A percentile compares a stretch with the other conserved stretches of the same genome.
These are phyloP conservation scores for Diutina neorugosa DNA, from an alignment of 1,139 yeast species.

Conservation along the genomic window DNA sequence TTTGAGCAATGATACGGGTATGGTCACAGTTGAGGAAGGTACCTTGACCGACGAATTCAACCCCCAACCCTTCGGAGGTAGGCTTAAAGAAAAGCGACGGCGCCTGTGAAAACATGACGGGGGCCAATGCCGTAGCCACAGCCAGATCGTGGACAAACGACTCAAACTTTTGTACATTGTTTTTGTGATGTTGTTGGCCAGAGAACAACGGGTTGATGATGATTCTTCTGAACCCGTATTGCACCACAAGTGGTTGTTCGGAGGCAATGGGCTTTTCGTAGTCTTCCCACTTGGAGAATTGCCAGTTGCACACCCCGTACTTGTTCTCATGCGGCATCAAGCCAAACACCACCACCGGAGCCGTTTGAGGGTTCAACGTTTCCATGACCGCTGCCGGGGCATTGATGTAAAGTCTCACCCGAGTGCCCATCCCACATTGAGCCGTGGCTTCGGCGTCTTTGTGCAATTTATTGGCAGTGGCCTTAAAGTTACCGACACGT, in stretches of 20 bases:
- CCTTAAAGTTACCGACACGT: constrained; percentile 66
- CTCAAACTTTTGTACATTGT: constrained; percentile 81
- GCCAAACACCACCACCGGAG: constrained; percentile 58
- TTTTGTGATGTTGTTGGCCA: constrained; percentile 62
- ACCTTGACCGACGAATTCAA: constrained; percentile 81
- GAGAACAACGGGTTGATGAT: constrained; percentile 78
- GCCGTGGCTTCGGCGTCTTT: constrained; percentile 52
- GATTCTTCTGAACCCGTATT: constrained; percentile 88
- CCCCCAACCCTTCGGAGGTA: constrained; percentile 23
- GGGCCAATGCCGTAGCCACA: constrained; percentile 82
- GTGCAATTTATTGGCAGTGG: constrained; percentile 56
- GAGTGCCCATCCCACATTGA: constrained; percentile 56
- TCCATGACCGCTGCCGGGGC: constrained; percentile 45
- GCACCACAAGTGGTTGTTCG: constrained; percentile 68
- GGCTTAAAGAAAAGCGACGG: constrained; percentile 61
- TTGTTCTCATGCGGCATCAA: constrained; percentile 80
- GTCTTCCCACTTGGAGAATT: constrained; percentile 82
- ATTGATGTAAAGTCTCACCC: constrained; percentile 44
- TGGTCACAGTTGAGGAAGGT: constrained; percentile 81
- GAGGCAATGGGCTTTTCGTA: constrained; percentile 76
- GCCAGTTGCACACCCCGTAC: constrained; percentile 68
- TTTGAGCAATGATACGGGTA: constrained; percentile 73
- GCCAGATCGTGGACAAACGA: constrained; percentile 59
- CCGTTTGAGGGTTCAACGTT: constrained; percentile 23
- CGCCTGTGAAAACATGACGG: constrained; percentile 75